These are phyloP conservation scores for Letharia columbiana DNA, from an alignment of 495 filamentous ascomycete species.

Conservation along the genomic window DNA sequence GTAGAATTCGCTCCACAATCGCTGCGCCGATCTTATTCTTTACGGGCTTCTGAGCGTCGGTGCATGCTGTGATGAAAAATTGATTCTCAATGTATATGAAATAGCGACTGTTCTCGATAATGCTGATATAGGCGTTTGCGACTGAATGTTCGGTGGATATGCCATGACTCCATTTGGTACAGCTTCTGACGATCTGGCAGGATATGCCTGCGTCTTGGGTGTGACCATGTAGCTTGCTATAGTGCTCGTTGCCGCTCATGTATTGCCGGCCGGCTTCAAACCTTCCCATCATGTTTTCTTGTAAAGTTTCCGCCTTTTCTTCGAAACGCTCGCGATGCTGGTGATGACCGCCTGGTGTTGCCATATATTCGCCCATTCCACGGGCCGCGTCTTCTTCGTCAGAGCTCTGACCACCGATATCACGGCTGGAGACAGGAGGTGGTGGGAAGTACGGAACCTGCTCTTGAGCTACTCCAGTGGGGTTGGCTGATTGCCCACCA, in stretches of 20 bases:
- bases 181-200: slow-evolving; percentile 63
- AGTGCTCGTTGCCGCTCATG: slow-evolving; percentile 13
- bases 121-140: slow-evolving; percentile 75
- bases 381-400: slow-evolving; percentile 31
- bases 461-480: slow-evolving; percentile 23
- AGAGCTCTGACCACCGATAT: slow-evolving; percentile 31
- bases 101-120: slow-evolving; percentile 71
- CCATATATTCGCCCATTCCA: background rate
- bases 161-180: slow-evolving; percentile 64
- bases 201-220: slow-evolving; percentile 40
- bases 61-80: slow-evolving; percentile 93
- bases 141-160: slow-evolving; percentile 73
- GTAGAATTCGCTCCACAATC: slow-evolving; percentile 80
- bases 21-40: slow-evolving; percentile 80
- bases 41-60: slow-evolving; percentile 65
- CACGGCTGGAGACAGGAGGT: slow-evolving; percentile 36
- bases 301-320: slow-evolving; percentile 30
- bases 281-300: slow-evolving; percentile 35
- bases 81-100: slow-evolving; percentile 96
- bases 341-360: slow-evolving; percentile 7
- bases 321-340: slow-evolving; percentile 17
- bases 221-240: slow-evolving; percentile 17
- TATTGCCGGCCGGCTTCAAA: slow-evolving; percentile 41
- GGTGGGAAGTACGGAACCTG: slow-evolving; percentile 39
- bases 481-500: slow-evolving; percentile 11